Base-by-base conservation (phyloP, 2,329 filamentous ascomycete species). In the Aspergillaceae sp. region DNA sequence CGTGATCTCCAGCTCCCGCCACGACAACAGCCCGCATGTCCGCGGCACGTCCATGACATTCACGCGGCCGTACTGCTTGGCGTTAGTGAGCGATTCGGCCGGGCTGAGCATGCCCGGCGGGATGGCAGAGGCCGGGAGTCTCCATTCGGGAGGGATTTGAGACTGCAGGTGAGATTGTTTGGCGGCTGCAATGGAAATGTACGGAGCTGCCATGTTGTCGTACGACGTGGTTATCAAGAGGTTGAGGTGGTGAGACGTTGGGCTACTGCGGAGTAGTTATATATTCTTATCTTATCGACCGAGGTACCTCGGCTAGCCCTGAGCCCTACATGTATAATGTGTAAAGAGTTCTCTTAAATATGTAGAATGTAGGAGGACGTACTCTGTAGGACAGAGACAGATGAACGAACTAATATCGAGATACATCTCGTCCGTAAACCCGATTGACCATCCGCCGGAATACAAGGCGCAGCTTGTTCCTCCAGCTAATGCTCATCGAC, bases 1-100 rank as follows among this genome's bases (percentile, higher is more conserved):
- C 0, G 77, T 80, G 47, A 80, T 77, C 0, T 62, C 51, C 4
- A 79, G 54, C 48, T 80, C 76, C 4, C 65, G 49, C 3, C 63
- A 45, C 1, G 58, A 70, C 30, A 80, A 58, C 5, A 80, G 59
- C 0, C 74, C 74, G 48, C 51, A 51, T 41, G 32, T 38, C 10
- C 42, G 11, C 6, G 42, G 42, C 7, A 43, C 9, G 11, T 43
- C 42, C 26, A 43, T 43, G 19, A 43, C 19, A 29, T 26, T 38
- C 28, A 42, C 40, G 10, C 40, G 26, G 28, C 32, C 6, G 40
- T 42, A 42, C 19, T 8, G 7, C 7, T 42, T 42, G 40, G 29
- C 40, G 27, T 42, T 42, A 29, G 40, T 42, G 40, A 42, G 8
- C 28, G 40, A 42, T 11, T 42, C 40, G 2, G 40, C 40, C 4